Conservation (phyloP, 805 yeast genomes). For the Zygotorulaspora sp. region DNA sequence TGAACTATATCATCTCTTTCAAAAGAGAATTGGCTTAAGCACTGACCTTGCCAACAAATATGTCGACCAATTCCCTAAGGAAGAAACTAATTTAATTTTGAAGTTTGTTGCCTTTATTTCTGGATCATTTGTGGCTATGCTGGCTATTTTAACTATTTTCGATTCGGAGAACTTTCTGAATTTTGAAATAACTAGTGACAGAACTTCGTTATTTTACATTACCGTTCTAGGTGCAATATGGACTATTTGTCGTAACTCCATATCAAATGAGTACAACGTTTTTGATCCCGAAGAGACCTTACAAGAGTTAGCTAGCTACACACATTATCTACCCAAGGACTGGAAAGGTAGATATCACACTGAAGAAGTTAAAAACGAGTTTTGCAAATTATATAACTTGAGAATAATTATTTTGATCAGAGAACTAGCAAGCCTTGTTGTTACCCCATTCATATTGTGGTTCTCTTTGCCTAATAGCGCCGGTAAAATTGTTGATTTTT, state of each 20-base stretch:
- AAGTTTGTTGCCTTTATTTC: slow-evolving; percentile 67
- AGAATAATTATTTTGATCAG: slow-evolving; percentile 64
- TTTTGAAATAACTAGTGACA: slow-evolving; percentile 78
- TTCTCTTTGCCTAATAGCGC: slow-evolving; percentile 69
- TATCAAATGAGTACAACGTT: slow-evolving; percentile 61
- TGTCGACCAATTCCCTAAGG: slow-evolving; percentile 88
- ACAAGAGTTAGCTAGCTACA: slow-evolving; percentile 72
- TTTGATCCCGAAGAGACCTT: slow-evolving; percentile 92
- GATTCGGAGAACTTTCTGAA: slow-evolving; percentile 91
- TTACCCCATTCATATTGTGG: slow-evolving; percentile 90
- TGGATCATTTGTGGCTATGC: slow-evolving; percentile 85
- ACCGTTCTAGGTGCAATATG: slow-evolving; percentile 84
- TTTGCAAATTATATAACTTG: slow-evolving; percentile 71
- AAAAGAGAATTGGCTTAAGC: slow-evolving; percentile 70
- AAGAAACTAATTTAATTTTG: slow-evolving; percentile 50
- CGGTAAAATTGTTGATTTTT: slow-evolving; percentile 80
- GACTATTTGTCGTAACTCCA: slow-evolving; percentile 72
- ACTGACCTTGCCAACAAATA: slow-evolving; percentile 76
- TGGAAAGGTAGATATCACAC: slow-evolving; percentile 89
- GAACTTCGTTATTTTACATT: slow-evolving; percentile 80
- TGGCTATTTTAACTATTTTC: slow-evolving; percentile 68
- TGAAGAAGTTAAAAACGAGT: slow-evolving; percentile 76
- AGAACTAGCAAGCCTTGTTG: slow-evolving; percentile 74
- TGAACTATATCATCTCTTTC: slow-evolving; percentile 85
- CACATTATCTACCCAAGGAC: slow-evolving; percentile 81